A percentile compares a stretch with the other conserved stretches of the same genome.
These are phyloP conservation scores for Colletotrichum camelliae DNA, from an alignment of 2,329 filamentous ascomycete species.

Conservation along the genomic window DNA sequence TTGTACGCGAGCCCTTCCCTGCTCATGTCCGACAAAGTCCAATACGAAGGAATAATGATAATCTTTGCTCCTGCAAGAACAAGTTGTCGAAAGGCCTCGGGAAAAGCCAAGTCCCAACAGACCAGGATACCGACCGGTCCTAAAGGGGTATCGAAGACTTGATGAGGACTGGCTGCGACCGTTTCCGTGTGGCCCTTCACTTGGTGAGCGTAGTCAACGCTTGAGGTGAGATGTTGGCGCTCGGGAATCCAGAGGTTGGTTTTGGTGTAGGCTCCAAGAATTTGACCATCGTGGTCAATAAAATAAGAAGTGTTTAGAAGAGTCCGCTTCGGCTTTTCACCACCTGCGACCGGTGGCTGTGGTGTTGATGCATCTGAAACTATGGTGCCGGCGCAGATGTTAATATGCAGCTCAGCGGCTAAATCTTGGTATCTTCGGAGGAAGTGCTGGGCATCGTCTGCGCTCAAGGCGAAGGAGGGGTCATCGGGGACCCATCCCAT, in stretches of 20 bases:
- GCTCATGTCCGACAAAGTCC: conserved; percentile 15
- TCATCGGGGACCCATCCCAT: conserved; percentile 15
- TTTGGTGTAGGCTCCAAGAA: conserved; percentile 59
- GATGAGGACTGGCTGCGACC: conserved; percentile 27
- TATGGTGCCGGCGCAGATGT: conserved; percentile 66
- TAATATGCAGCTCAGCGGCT: conserved; percentile 58
- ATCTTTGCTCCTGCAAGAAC: conserved; percentile 60
- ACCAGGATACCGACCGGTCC: conserved; percentile 59
- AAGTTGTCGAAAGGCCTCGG: conserved; percentile 63
- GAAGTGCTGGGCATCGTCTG: conserved; percentile 34
- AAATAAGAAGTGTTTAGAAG: conserved; percentile 57
- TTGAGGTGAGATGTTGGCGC: conserved; percentile 48
- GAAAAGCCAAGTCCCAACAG: conserved; percentile 67
- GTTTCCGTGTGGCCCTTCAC: not conserved
- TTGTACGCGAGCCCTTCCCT: conserved; percentile 50
- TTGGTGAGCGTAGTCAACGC: conserved; percentile 23
- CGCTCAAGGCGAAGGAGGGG: conserved; percentile 2
- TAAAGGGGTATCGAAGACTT: conserved; percentile 50
- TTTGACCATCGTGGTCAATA: conserved; percentile 46
- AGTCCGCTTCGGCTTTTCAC: not conserved
- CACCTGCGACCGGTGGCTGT: not conserved
- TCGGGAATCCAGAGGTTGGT: conserved; percentile 62
- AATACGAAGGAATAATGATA: conserved; percentile 65
- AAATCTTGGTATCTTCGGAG: conserved; percentile 53
- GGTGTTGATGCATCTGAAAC: conserved; percentile 49